phyloP scores from a whole-genome alignment of 768 basidiomycete genomes.

The Peribolospora baueri region DNA sequence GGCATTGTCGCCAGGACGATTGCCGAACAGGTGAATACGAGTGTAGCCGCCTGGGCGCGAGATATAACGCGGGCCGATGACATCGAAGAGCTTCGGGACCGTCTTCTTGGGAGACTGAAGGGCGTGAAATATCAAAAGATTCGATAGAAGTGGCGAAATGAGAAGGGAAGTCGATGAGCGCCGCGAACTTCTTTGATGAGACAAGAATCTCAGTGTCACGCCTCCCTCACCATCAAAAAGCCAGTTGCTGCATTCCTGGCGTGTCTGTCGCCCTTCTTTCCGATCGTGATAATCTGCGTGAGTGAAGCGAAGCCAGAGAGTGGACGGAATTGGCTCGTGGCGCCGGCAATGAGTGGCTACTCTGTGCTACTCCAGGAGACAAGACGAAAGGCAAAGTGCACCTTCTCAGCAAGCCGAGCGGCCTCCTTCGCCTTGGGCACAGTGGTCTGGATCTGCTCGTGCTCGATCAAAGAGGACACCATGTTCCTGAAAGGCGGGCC shows the following conservation, averaged over 20 bases:
- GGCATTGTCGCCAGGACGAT: slow-evolving; percentile 74
- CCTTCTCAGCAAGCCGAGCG: slow-evolving; percentile 81
- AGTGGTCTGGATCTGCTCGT: slow-evolving; percentile 89
- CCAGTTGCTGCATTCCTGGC: too few relatives aligned
- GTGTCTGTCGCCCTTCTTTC: slow-evolving; percentile 39
- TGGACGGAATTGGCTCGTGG: not conserved
- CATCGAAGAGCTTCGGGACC: slow-evolving; percentile 58
- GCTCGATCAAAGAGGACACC: slow-evolving; percentile 77
- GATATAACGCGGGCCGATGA: slow-evolving; percentile 56
- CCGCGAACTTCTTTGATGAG: not conserved
- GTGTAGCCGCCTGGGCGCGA: slow-evolving; percentile 80
- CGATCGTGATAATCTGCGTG: slow-evolving; percentile 49
- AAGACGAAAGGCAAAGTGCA: slow-evolving; percentile 13
- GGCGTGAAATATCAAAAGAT: not conserved
- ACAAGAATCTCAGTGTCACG: slow-evolving; percentile 1
- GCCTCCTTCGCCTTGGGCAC: slow-evolving; percentile 82
- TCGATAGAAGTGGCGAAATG: not conserved
- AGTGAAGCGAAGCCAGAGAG: not conserved
- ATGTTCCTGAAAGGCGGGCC: slow-evolving; percentile 29
- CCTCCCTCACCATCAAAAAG: too few relatives aligned
- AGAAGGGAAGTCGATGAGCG: not conserved
- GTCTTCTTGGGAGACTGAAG: slow-evolving; percentile 29
- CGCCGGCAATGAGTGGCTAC: not conserved
- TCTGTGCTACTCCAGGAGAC: not conserved
- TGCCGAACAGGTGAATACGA: slow-evolving; percentile 73